Conservation (phyloP, 257 asterid genomes). For the Nicotiana paniculata region DNA sequence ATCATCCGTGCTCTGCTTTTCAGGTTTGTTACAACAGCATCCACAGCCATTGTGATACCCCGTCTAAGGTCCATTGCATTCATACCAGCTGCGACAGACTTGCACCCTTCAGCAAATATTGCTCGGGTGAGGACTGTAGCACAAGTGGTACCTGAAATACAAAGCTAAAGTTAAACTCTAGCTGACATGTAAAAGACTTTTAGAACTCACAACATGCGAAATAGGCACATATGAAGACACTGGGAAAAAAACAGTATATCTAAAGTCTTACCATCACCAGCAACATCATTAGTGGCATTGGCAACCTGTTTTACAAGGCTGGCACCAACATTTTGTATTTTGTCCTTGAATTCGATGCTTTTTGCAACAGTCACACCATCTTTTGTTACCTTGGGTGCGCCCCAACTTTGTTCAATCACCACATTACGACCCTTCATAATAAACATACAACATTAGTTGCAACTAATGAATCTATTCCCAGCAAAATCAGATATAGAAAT, state of each 20-base stretch:
- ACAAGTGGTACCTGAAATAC: conserved; percentile 48
- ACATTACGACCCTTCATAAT: conserved; percentile 42
- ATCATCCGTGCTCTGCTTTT: conserved; percentile 55
- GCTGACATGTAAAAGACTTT: neutral
- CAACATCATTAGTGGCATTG: conserved; percentile 54
- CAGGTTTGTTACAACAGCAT: conserved; percentile 41
- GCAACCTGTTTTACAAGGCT: conserved; percentile 57
- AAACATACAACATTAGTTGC: neutral
- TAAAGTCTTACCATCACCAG: conserved; percentile 42
- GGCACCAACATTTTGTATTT: conserved; percentile 47
- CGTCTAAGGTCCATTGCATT: conserved; percentile 62
- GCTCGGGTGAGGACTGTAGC: conserved; percentile 51
- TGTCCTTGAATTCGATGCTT: conserved; percentile 42
- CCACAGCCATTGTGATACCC: conserved; percentile 57
- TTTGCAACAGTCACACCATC: conserved; percentile 59
- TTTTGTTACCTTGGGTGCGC: conserved; percentile 52
- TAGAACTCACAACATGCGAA: neutral
- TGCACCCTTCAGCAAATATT: conserved; percentile 51
- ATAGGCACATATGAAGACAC: neutral
- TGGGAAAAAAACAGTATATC: neutral
- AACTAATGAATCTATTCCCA: neutral
- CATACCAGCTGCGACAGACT: conserved; percentile 69
- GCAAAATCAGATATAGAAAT: neutral
- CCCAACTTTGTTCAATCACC: conserved; percentile 50
- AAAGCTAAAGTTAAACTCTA: neutral